Base-by-base conservation (phyloP, 352 stramenopile species). In the Phytophthora ohioensis region DNA sequence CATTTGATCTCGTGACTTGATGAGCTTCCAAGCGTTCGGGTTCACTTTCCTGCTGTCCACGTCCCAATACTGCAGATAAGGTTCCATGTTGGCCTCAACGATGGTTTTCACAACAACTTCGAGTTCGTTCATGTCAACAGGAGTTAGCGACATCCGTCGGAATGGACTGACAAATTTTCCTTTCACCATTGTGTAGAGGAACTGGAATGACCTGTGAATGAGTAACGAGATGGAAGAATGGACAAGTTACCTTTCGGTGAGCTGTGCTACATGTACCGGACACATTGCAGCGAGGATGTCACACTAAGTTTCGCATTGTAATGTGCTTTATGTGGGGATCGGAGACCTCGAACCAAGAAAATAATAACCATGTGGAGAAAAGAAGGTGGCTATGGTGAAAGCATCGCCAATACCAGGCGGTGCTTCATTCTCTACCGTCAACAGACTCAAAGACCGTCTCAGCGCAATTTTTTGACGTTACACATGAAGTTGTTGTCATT, bases 31-130 rank as follows among this genome's bases (percentile, higher is more conserved):
- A 17, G 64, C 49, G 9, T 53, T 67, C 1, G 39, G 45, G 45
- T 83, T 75, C 11, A 83, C 71, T 8, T 67, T 62, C 8, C 67
- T 39, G 10, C 64, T 66, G 4, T 75, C 62, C 1, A 48, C 21
- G 8, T 71, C 45, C 21, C 57, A 68, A 34, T 72, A 82, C 6
- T 67, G 49, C 52, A 81, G 56, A 48, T 78, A 85, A 5, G 75
- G 69, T n/a, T 56, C 43, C 43, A 72, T 47, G 56, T 71, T 68
- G 21, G 54, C 70, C 1, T 78, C 66, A 32, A 67, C 34, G 32
- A 78, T 66, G 2, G 35, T 57, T 17, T 71, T 71, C 30, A 60
- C 48, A 31, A 78, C 60, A 10, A 55, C 17, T 64, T 68, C 46
- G 6, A 78, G 47, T 49, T 78, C 58, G 17, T 69, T 49, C 45